A percentile compares a stretch with the other conserved stretches of the same genome.
These are phyloP conservation scores for Dactylellina sp. DNA, from an alignment of 2,329 filamentous ascomycete species.

Conservation along the genomic window DNA sequence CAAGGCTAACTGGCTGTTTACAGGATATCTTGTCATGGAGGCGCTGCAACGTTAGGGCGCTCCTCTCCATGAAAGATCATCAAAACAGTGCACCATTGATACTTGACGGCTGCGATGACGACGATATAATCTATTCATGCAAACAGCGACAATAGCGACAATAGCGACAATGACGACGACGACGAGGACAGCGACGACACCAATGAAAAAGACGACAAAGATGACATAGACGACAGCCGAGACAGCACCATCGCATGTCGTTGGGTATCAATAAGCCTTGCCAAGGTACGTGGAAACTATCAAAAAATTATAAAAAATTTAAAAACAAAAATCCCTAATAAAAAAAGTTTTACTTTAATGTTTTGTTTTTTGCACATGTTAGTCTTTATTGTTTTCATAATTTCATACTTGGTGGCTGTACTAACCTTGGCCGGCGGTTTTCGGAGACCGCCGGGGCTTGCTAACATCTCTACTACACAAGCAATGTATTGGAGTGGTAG, in stretches of 20 bases:
- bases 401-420: slow-evolving; percentile 6
- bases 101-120: not conserved
- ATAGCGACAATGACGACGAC: not conserved
- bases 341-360: slow-evolving; percentile 30
- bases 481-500: not conserved
- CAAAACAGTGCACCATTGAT: not conserved
- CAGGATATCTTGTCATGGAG: slow-evolving; percentile 45
- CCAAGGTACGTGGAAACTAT: slow-evolving; percentile 53
- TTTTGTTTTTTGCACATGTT: too few species aligned
- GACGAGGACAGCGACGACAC: not conserved
- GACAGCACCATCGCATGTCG: not conserved
- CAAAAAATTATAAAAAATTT: slow-evolving; percentile 49
- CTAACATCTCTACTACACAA: slow-evolving; percentile 11
- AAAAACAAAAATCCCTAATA: slow-evolving; percentile 41
- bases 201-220: not conserved
- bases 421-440: slow-evolving; percentile 14
- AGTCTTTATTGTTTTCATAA: slow-evolving; percentile 2
- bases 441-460: slow-evolving; percentile 12
- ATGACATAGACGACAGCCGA: not conserved
- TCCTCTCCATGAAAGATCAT: not conserved
- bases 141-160: not conserved
- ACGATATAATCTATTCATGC: not conserved
- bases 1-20: slow-evolving; percentile 18
- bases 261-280: slow-evolving; percentile 1
- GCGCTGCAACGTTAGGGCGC: slow-evolving; percentile 27